These are phyloP conservation scores for Pleurotus djamor DNA, from an alignment of 768 basidiomycete species.

Conservation along the genomic window DNA sequence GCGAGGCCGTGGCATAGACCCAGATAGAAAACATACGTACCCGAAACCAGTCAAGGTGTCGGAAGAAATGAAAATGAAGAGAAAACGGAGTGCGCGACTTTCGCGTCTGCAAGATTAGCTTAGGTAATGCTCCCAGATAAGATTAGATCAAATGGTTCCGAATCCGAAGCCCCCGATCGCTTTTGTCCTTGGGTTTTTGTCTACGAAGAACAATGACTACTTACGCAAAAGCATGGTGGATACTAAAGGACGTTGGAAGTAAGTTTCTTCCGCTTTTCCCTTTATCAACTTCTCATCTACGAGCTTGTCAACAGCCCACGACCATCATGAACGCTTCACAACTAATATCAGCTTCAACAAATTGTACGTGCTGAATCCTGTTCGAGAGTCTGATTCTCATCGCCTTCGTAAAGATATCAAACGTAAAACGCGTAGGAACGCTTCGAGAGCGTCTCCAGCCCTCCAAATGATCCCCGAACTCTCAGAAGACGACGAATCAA, in stretches of 20 bases:
- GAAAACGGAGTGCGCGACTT: too few relatives aligned
- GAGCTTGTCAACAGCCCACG: background rate
- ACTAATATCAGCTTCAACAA: background rate
- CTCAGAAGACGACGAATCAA: background rate
- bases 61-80: background rate
- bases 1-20: background rate
- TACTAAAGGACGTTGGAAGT: background rate
- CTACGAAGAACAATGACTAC: background rate
- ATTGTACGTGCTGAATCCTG: background rate
- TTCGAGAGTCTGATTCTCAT: background rate
- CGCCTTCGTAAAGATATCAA: background rate
- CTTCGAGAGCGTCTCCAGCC: background rate
- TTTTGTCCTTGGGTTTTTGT: background rate
- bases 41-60: background rate
- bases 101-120: too few relatives aligned
- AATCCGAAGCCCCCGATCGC: background rate
- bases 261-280: background rate
- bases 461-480: slow-evolving; percentile 5
- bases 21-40: background rate
- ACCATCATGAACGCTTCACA: background rate
- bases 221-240: background rate
- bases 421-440: background rate
- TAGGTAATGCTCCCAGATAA: background rate
- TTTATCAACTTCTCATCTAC: background rate
- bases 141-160: background rate